Evolutionary conservation across 345 rosid genomes (phyloP).

Genomic region (Geranium rotundifolium): DNA sequence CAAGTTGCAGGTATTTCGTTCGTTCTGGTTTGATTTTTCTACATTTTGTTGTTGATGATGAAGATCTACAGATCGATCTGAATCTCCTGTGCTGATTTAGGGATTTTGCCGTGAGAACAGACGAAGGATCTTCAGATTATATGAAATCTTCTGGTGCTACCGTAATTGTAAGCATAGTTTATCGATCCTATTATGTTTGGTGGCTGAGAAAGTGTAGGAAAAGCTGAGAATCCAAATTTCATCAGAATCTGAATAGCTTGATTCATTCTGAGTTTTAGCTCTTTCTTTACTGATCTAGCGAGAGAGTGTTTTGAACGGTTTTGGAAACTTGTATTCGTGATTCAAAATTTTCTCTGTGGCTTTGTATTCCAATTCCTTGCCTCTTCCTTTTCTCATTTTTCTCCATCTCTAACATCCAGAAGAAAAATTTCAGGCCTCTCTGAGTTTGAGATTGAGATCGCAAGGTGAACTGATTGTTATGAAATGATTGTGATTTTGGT

Average conservation of each 20-base stretch:
- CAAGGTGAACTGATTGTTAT: neutral
- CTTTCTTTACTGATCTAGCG: neutral
- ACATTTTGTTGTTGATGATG: neutral
- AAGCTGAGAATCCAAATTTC: neutral
- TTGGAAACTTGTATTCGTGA: neutral
- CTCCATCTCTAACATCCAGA: neutral
- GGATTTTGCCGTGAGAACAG: neutral
- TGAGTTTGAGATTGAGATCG: conserved; percentile 7
- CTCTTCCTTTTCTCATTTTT: too few relatives aligned
- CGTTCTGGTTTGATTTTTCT: neutral
- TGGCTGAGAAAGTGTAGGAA: neutral
- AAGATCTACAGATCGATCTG: neutral
- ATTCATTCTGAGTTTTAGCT: too few relatives aligned
- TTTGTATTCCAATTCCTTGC: too few relatives aligned
- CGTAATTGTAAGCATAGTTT: neutral
- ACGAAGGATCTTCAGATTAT: neutral
- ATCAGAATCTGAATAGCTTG: neutral
- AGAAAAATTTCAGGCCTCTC: too few relatives aligned
- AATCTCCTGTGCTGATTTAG: neutral
- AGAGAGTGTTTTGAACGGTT: neutral
- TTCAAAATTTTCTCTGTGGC: neutral
- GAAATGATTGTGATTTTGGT: too few relatives aligned
- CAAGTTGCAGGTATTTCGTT: neutral
- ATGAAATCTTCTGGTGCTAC: neutral
- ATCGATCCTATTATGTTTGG: neutral